phyloP scores from a whole-genome alignment of 1,284 basidiomycete genomes.

The Apiotrichum mycotoxinovorans region DNA sequence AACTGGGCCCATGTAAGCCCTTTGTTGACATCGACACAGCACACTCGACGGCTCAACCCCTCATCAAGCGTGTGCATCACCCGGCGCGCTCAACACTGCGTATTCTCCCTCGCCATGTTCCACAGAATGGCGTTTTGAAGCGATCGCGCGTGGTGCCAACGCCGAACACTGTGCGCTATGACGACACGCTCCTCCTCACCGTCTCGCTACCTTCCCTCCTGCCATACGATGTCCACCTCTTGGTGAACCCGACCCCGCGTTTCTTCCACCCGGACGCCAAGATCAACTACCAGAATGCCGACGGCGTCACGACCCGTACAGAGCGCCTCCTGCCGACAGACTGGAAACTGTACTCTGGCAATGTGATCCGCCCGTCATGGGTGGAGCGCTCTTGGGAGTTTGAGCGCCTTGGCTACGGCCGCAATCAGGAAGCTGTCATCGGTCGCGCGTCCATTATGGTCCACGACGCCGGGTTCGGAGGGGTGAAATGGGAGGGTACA shows the following conservation, averaged over 20 bases:
- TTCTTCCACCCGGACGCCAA: slow-evolving; percentile 72
- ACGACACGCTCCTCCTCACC: slow-evolving; percentile 40
- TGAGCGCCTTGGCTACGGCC: slow-evolving; percentile 24
- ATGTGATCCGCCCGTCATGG: slow-evolving; percentile 60
- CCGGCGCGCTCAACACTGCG: slow-evolving; percentile 29
- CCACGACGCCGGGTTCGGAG: slow-evolving; percentile 57
- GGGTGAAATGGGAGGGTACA: slow-evolving; percentile 68
- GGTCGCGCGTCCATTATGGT: slow-evolving; percentile 71
- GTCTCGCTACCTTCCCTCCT: slow-evolving; percentile 32
- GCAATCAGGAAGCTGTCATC: slow-evolving; percentile 47
- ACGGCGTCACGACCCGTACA: background rate
- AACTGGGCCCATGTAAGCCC: too few relatives aligned
- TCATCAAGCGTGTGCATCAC: slow-evolving; percentile 36
- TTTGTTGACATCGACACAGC: slow-evolving; percentile 23
- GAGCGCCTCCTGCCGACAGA: slow-evolving; percentile 30
- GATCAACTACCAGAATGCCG: slow-evolving; percentile 43
- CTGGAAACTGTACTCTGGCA: slow-evolving; percentile 60
- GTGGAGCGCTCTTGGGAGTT: slow-evolving; percentile 47
- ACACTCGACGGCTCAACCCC: slow-evolving; percentile 39
- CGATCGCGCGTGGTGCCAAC: slow-evolving; percentile 25
- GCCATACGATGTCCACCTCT: slow-evolving; percentile 40
- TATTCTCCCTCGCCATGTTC: slow-evolving; percentile 59
- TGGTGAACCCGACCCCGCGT: slow-evolving; percentile 68
- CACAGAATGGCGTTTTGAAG: slow-evolving; percentile 1
- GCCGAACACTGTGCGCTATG: slow-evolving; percentile 31